A percentile compares a stretch with the other conserved stretches of the same genome.
Conservation (phyloP, 108 stramenopile genomes). For the Pseudonitzschia pungens region DNA sequence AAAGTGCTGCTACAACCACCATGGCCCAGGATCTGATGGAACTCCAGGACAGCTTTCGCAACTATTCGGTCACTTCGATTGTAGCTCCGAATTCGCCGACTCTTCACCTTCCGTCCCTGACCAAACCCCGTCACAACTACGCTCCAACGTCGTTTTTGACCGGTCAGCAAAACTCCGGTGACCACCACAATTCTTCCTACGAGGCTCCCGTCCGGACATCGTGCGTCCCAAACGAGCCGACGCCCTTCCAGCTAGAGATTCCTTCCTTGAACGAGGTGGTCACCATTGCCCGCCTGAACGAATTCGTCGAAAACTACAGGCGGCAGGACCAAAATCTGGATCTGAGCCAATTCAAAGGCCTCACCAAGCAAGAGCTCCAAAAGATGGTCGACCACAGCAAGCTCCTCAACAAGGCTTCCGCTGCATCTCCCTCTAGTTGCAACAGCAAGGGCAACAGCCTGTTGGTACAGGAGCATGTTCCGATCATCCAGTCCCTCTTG, state of each 20-base stretch:
- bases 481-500: conserved; percentile 54
- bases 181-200: conserved; percentile 33
- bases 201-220: conserved; percentile 4
- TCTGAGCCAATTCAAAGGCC: conserved; percentile 50
- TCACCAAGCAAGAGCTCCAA: conserved; percentile 32
- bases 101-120: background rate
- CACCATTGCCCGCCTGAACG: conserved; percentile 43
- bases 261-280: conserved; percentile 53
- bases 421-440: conserved; percentile 22
- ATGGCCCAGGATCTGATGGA: conserved; percentile 28
- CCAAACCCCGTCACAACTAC: conserved; percentile 20
- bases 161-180: conserved; percentile 27
- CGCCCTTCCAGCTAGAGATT: conserved; percentile 68
- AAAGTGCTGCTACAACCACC: background rate
- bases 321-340: conserved; percentile 64
- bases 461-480: conserved; percentile 46
- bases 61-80: conserved; percentile 8
- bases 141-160: conserved; percentile 50
- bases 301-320: conserved; percentile 59
- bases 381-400: background rate
- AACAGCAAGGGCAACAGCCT: background rate
- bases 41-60: conserved; percentile 16
- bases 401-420: background rate
- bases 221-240: conserved; percentile 36
- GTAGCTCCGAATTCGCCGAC: background rate